A percentile compares a stretch with the other conserved stretches of the same genome.
Conservation (phyloP, 352 stramenopile species). For the Thraustochytrium sp. region DNA sequence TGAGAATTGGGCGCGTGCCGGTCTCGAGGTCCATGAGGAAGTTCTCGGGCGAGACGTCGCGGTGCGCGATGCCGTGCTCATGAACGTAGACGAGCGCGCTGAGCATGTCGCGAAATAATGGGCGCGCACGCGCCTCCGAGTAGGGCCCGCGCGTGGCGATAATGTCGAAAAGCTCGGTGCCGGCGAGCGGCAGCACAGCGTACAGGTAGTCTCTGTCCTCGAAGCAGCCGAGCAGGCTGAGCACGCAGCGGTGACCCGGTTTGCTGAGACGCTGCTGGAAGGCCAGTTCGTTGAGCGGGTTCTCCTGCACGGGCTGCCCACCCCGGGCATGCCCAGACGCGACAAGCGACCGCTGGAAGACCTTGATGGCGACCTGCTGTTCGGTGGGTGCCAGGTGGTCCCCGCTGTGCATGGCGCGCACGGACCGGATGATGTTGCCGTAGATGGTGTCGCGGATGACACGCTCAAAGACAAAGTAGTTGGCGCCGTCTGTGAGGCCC, state of each 20-base stretch:
- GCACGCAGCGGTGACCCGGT: slow-evolving; percentile 70
- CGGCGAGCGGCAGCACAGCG: slow-evolving; percentile 14
- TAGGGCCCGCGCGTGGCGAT: slow-evolving; percentile 29
- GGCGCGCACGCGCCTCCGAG: not conserved
- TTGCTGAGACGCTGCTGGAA: slow-evolving; percentile 70
- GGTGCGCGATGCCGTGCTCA: slow-evolving; percentile 18
- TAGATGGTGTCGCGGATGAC: slow-evolving; percentile 40
- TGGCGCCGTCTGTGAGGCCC: not conserved
- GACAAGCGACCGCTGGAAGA: slow-evolving; percentile 21
- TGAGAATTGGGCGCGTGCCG: slow-evolving; percentile 9
- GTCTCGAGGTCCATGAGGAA: slow-evolving; percentile 33
- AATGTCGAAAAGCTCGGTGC: slow-evolving; percentile 26
- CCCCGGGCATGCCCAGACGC: not conserved
- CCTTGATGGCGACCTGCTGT: slow-evolving; percentile 28
- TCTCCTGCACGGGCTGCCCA: slow-evolving; percentile 62
- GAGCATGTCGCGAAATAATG: slow-evolving; percentile 24
- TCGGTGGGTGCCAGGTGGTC: not conserved
- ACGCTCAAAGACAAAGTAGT: slow-evolving; percentile 26
- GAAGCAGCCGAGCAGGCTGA: slow-evolving; percentile 59
- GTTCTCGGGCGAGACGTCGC: slow-evolving; percentile 33
- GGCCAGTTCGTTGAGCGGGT: slow-evolving; percentile 71
- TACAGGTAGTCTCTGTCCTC: slow-evolving; percentile 9
- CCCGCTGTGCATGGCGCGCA: not conserved
- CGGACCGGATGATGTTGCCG: slow-evolving; percentile 29
- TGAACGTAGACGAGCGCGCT: not conserved